Base-by-base conservation (phyloP, 202 grass and related monocot genomes). In the Schoenoplectus tabernaemontani region DNA sequence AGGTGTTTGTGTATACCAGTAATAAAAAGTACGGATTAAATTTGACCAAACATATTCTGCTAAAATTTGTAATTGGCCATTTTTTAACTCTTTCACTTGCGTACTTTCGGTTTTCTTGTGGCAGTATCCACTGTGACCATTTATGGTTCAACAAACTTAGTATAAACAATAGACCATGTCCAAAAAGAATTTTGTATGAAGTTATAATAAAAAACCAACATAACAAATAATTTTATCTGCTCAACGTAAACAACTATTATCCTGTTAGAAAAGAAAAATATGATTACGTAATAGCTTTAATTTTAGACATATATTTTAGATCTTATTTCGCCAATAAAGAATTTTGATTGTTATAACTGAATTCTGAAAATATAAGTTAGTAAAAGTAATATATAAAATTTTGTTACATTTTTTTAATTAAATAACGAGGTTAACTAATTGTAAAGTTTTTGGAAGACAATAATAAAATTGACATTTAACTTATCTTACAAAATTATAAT, bases 21-120 rank as follows among this genome's bases (percentile, higher is more conserved):
- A 70, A 30, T 71, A 15, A 30, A 71, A 71, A 26, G 20, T 48
- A 30, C 11, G 23, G 38, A 16, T 30, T 28, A 28, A 71, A 28
- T 30, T 71, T 71, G 67, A 71, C 42, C 67, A 48, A 48, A 71
- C 67, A 30, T 16, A 48, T 67, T 71, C 67, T 28, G 39, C 10
- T 71, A 28, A 71, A 48, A 26, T 71, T 48, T 47, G 23, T 48
- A 30, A 48, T 42, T 30, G 7, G 20, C 42, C 12, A 46, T 46
- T 30, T 66, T 48, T 28, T 48, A 71, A 48, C 67, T 71, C 22
- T 47, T 47, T 71, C 41, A 48, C 42, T 48, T 47, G 67, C 39
- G 12, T 71, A 4, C 36, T 28, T 8, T 71, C 2, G 12, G 67
- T 47, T 71, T 41, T 48, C 12, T 28, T 46, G 22, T 71, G 67